A percentile compares a stretch with the other conserved stretches of the same genome.
Conservation (phyloP, 2,329 filamentous ascomycete species). For the Penicillium occitanis region DNA sequence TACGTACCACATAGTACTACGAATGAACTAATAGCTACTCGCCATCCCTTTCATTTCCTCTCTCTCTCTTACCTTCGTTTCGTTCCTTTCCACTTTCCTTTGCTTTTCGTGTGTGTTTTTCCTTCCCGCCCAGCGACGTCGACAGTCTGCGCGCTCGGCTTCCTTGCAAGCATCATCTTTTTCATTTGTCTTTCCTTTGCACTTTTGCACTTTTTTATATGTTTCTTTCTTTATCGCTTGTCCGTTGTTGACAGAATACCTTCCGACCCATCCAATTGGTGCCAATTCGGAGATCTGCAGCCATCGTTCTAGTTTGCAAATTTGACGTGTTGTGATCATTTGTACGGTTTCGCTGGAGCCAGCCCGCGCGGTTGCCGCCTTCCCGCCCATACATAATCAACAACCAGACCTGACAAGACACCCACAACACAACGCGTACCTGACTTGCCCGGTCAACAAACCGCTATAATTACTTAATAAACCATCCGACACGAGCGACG, state of each 20-base stretch:
- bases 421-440: constrained; percentile 22
- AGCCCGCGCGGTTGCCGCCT: constrained; percentile 19
- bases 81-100: constrained; percentile 31
- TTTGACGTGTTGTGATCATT: constrained; percentile 16
- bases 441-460: constrained; percentile 16
- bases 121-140: constrained; percentile 34
- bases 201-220: background rate
- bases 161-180: constrained; percentile 19
- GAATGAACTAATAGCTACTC: constrained; percentile 15
- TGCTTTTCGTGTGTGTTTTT: constrained; percentile 33
- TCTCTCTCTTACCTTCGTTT: constrained; percentile 28
- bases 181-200: constrained; percentile 22
- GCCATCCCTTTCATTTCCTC: constrained; percentile 24
- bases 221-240: background rate
- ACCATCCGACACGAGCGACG: background rate
- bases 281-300: background rate
- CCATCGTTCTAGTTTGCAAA: constrained; percentile 1
- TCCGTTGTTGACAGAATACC: background rate
- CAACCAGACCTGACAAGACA: background rate
- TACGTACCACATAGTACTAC: constrained; percentile 10
- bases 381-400: constrained; percentile 4
- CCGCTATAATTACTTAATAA: constrained; percentile 4
- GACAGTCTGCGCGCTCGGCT: constrained; percentile 20
- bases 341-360: constrained; percentile 14
- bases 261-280: background rate